These are phyloP conservation scores for Colletotrichum sp. DNA, from an alignment of 2,329 filamentous ascomycete species.

Conservation along the genomic window DNA sequence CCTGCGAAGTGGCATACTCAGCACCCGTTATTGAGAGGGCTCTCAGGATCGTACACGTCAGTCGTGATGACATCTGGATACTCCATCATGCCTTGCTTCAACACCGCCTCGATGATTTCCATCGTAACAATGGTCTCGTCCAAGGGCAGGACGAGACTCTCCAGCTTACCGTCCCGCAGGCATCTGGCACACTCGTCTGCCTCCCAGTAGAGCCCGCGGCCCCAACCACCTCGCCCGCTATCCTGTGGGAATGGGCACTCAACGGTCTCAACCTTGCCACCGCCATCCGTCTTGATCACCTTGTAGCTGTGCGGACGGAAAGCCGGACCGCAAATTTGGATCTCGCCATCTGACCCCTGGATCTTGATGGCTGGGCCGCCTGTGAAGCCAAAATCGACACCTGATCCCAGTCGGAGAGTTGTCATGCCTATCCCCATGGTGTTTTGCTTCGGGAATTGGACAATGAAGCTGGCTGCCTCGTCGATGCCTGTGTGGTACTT, in stretches of 20 bases:
- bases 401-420: conserved; percentile 63
- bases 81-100: conserved; percentile 4
- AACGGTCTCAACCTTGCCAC: conserved; percentile 47
- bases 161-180: conserved; percentile 75
- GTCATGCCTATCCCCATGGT: conserved; percentile 77
- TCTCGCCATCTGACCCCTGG: conserved; percentile 81
- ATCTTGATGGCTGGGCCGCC: conserved; percentile 77
- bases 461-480: conserved; percentile 76
- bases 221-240: conserved; percentile 51
- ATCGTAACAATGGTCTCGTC: conserved; percentile 62
- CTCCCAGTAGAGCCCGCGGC: conserved; percentile 89
- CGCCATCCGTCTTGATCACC: conserved; percentile 60
- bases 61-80: conserved; percentile 64
- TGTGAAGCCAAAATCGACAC: conserved; percentile 62
- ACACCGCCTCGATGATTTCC: not conserved
- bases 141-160: conserved; percentile 74
- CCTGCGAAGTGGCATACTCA: not conserved
- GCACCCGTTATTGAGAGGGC: conserved; percentile 54
- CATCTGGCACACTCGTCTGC: conserved; percentile 80
- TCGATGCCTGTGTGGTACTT: conserved; percentile 77
- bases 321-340: conserved; percentile 66
- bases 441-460: conserved; percentile 73
- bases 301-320: conserved; percentile 72
- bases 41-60: conserved; percentile 62
- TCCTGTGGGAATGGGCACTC: conserved; percentile 60